These are phyloP conservation scores for Parastagonospora avenae DNA, from an alignment of 2,329 filamentous ascomycete species.

Conservation along the genomic window DNA sequence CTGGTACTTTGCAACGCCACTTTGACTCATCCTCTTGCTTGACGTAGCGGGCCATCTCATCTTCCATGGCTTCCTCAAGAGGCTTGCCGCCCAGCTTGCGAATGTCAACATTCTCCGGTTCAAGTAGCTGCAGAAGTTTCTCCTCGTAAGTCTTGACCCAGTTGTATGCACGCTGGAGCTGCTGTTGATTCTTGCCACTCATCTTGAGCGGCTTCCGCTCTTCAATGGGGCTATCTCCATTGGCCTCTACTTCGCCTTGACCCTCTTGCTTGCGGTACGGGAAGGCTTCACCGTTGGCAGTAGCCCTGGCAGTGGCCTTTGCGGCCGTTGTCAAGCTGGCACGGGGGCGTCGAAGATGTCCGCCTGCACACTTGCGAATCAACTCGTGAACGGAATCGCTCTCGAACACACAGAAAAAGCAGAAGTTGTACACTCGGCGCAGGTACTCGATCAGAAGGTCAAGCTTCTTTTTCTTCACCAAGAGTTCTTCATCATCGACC, in stretches of 20 bases:
- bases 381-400: slow-evolving; percentile 96
- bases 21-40: slow-evolving; percentile 99
- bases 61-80: slow-evolving; percentile 81
- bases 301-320: slow-evolving; percentile 84
- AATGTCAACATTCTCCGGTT: slow-evolving; percentile 85
- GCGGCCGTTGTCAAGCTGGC: slow-evolving; percentile 82
- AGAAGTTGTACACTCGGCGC: slow-evolving; percentile 96
- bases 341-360: slow-evolving; percentile 90
- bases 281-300: slow-evolving; percentile 80
- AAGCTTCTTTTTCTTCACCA: slow-evolving; percentile 94
- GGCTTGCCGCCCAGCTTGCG: slow-evolving; percentile 89
- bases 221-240: slow-evolving; percentile 69
- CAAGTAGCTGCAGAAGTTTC: slow-evolving; percentile 89
- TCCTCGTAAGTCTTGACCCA: slow-evolving; percentile 99
- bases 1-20: slow-evolving; percentile 93
- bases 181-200: slow-evolving; percentile 81
- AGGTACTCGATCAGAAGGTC: slow-evolving; percentile 96
- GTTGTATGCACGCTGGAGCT: slow-evolving; percentile 92
- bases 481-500: slow-evolving; percentile 83
- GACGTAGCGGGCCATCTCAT: slow-evolving; percentile 84
- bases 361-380: slow-evolving; percentile 92
- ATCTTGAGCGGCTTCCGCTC: slow-evolving; percentile 71
- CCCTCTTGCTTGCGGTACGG: slow-evolving; percentile 77
- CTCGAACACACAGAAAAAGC: slow-evolving; percentile 99
- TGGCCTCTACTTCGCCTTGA: slow-evolving; percentile 68